phyloP scores from a whole-genome alignment of 441 rosid species.

The Populus tomentosa region DNA sequence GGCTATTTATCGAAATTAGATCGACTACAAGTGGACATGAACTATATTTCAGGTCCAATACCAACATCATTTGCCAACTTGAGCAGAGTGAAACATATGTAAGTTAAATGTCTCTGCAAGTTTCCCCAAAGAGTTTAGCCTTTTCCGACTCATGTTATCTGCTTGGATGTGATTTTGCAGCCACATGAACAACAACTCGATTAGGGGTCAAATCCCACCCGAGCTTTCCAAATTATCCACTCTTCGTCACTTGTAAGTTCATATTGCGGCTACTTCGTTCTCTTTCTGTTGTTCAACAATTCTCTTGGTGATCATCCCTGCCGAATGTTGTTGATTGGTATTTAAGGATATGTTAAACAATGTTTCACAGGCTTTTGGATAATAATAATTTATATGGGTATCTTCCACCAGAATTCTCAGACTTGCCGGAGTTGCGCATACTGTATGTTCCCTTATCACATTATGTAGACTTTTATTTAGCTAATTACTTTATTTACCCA shows the following conservation, averaged over 20 bases:
- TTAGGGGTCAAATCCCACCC: slow-evolving; percentile 65
- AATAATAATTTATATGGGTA: slow-evolving; percentile 64
- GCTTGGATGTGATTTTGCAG: slow-evolving; percentile 43
- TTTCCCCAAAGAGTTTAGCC: neutral
- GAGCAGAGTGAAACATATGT: slow-evolving; percentile 66
- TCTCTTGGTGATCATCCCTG: neutral
- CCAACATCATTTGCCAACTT: slow-evolving; percentile 76
- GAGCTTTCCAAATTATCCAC: slow-evolving; percentile 59
- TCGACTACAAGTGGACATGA: slow-evolving; percentile 79
- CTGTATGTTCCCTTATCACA: slow-evolving; percentile 48
- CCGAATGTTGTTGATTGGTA: neutral
- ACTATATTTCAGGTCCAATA: slow-evolving; percentile 69
- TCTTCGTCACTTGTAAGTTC: slow-evolving; percentile 80
- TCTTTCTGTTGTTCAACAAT: neutral
- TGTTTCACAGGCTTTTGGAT: slow-evolving; percentile 65
- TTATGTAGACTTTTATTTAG: slow-evolving; percentile 1
- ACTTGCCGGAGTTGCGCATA: slow-evolving; percentile 53
- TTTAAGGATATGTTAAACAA: slow-evolving; percentile 2
- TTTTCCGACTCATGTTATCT: slow-evolving; percentile 9
- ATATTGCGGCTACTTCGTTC: slow-evolving; percentile 18
- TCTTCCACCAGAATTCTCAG: slow-evolving; percentile 68
- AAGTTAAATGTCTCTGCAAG: slow-evolving; percentile 39
- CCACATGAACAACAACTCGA: slow-evolving; percentile 89
- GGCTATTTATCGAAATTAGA: slow-evolving; percentile 53
- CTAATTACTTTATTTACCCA: neutral